A percentile compares a stretch with the other conserved stretches of the same genome.
phyloP scores from a whole-genome alignment of 805 yeast species.

The Sugiyamaella chiloensis region DNA sequence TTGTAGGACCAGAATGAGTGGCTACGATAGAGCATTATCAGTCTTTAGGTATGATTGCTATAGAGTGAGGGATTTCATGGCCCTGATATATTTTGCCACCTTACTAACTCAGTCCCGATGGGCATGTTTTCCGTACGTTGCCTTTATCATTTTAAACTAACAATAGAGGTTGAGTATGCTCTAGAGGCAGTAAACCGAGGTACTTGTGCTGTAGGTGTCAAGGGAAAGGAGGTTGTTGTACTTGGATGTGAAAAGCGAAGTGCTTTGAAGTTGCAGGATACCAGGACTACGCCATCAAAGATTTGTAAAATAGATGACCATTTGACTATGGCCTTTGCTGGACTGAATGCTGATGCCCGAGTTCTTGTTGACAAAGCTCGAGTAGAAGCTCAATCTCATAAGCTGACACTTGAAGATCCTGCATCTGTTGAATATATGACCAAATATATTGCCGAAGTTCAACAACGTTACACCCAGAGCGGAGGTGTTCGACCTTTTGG shows the following conservation, averaged over 20 bases:
- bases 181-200: slow-evolving; percentile 97
- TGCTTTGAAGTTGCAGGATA: slow-evolving; percentile 91
- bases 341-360: slow-evolving; percentile 97
- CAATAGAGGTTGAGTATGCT: slow-evolving; percentile 87
- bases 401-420: slow-evolving; percentile 90
- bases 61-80: too few relatives aligned
- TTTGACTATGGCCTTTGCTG: slow-evolving; percentile 91
- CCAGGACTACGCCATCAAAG: slow-evolving; percentile 93
- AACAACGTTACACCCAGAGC: slow-evolving; percentile 93
- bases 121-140: slow-evolving; percentile 87
- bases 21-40: slow-evolving; percentile 98
- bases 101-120: slow-evolving; percentile 71
- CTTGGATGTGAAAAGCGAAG: slow-evolving; percentile 96
- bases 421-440: slow-evolving; percentile 90
- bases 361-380: slow-evolving; percentile 92
- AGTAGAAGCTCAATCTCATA: slow-evolving; percentile 93
- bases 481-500: slow-evolving; percentile 99
- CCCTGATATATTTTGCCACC: not conserved
- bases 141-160: too few relatives aligned
- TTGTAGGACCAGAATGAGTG: slow-evolving; percentile 62
- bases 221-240: slow-evolving; percentile 84
- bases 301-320: slow-evolving; percentile 89
- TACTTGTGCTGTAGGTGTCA: slow-evolving; percentile 96
- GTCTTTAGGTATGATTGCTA: slow-evolving; percentile 78
- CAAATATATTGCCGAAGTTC: slow-evolving; percentile 94